These are phyloP conservation scores for Penicillium cinerascens DNA, from an alignment of 495 filamentous ascomycete genomes.

Conservation along the genomic window DNA sequence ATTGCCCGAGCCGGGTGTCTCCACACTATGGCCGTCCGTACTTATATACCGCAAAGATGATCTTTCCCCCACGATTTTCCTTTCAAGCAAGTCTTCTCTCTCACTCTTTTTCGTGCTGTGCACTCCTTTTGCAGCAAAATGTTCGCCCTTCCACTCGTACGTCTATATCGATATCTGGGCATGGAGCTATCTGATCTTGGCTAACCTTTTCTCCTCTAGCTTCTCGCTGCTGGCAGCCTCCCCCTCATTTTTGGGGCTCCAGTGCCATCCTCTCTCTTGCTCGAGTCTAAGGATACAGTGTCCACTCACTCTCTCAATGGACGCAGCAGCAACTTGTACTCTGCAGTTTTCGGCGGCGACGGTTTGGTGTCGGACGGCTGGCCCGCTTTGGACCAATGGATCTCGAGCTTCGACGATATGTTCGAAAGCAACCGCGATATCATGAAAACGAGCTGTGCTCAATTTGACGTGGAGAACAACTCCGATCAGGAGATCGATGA, in stretches of 20 bases:
- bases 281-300: conserved; percentile 12
- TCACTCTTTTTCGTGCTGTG: conserved; percentile 17
- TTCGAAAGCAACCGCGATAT: conserved; percentile 40
- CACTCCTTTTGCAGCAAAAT: conserved; percentile 23
- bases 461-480: conserved; percentile 37
- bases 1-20: conserved; percentile 1
- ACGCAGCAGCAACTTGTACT: conserved; percentile 17
- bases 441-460: conserved; percentile 41
- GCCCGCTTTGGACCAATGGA: conserved; percentile 16
- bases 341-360: conserved; percentile 19
- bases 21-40: not conserved
- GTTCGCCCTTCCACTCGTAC: conserved; percentile 28
- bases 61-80: conserved; percentile 7
- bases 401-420: conserved; percentile 17
- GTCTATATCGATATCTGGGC: not conserved
- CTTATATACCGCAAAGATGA: conserved; percentile 1
- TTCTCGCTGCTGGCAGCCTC: conserved; percentile 35
- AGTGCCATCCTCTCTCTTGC: conserved; percentile 16
- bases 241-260: conserved; percentile 28
- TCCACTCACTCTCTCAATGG: conserved; percentile 19
- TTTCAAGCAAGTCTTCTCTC: conserved; percentile 29
- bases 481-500: conserved; percentile 37
- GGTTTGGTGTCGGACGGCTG: conserved; percentile 22
- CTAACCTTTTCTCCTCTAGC: not conserved
- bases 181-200: not conserved